phyloP scores from a whole-genome alignment of 495 filamentous ascomycete genomes.

The Penicillium coprophilum region DNA sequence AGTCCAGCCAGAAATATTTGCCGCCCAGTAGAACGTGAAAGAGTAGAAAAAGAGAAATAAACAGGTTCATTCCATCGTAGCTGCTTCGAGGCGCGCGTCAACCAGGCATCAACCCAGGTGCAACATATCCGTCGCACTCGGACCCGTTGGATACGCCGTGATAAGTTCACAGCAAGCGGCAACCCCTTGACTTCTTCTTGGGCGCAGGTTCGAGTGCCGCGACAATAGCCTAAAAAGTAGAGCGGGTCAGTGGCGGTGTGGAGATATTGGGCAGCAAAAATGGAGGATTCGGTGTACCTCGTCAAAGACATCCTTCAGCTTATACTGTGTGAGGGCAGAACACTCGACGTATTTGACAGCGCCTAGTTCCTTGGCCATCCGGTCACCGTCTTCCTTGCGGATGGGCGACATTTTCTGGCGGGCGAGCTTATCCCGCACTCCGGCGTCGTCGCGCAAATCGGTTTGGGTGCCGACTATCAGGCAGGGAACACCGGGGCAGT shows the following conservation, averaged over 20 bases:
- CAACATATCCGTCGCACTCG: slow-evolving; percentile 6
- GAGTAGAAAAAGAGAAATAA: slow-evolving; percentile 28
- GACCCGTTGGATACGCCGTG: slow-evolving; percentile 25
- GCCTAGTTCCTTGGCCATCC: slow-evolving; percentile 92
- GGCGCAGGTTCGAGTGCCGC: slow-evolving; percentile 83
- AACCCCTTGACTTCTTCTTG: slow-evolving; percentile 59
- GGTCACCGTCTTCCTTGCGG: slow-evolving; percentile 85
- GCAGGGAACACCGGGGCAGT: slow-evolving; percentile 97
- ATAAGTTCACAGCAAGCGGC: slow-evolving; percentile 42
- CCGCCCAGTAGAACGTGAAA: slow-evolving; percentile 21
- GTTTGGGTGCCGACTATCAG: slow-evolving; percentile 97
- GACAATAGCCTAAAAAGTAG: slow-evolving; percentile 69
- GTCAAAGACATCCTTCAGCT: slow-evolving; percentile 98
- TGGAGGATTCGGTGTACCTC: slow-evolving; percentile 62
- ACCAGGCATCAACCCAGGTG: slow-evolving; percentile 13
- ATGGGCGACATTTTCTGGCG: slow-evolving; percentile 96
- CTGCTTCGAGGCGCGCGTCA: slow-evolving; percentile 20
- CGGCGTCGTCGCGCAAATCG: slow-evolving; percentile 89
- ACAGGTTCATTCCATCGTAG: slow-evolving; percentile 35
- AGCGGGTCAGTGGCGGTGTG: slow-evolving; percentile 23
- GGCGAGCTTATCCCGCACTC: slow-evolving; percentile 83
- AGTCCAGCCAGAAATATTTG: slow-evolving; percentile 17
- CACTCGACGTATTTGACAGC: slow-evolving; percentile 99
- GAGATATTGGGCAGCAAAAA: slow-evolving; percentile 4
- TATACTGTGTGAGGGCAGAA: slow-evolving; percentile 95